Conservation (phyloP, 495 filamentous ascomycete species). For the Aspergillus coremiiformis region DNA sequence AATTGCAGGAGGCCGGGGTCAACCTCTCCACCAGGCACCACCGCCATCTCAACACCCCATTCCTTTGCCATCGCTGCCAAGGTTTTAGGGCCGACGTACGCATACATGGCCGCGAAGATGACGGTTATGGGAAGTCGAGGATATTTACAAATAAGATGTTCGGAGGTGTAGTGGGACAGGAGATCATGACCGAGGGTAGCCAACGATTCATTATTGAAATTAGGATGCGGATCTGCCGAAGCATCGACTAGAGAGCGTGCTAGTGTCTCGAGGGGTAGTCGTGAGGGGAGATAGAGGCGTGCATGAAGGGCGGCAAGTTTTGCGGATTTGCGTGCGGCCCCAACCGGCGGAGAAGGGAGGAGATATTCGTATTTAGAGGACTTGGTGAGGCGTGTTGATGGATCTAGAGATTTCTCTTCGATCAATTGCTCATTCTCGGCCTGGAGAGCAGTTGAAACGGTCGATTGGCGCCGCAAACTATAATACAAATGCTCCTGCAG, state of each 20-base stretch:
- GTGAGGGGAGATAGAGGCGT: slow-evolving; percentile 73
- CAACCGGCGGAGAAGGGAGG: slow-evolving; percentile 60
- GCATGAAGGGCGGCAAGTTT: slow-evolving; percentile 92
- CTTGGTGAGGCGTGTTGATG: slow-evolving; percentile 15
- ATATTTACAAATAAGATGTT: slow-evolving; percentile 78
- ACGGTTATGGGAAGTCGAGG: slow-evolving; percentile 82
- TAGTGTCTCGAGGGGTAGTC: slow-evolving; percentile 77
- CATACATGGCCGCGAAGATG: slow-evolving; percentile 73
- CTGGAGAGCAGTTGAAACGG: slow-evolving; percentile 27
- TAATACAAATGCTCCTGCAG: slow-evolving; percentile 39
- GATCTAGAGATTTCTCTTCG: slow-evolving; percentile 16
- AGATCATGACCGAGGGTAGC: slow-evolving; percentile 74
- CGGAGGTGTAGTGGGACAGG: slow-evolving; percentile 76
- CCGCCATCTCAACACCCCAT: slow-evolving; percentile 86
- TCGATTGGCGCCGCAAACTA: slow-evolving; percentile 33
- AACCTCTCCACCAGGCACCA: slow-evolving; percentile 79
- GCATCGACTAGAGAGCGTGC: slow-evolving; percentile 78
- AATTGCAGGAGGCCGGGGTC: slow-evolving; percentile 92
- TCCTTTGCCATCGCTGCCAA: slow-evolving; percentile 62
- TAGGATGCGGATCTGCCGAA: slow-evolving; percentile 66
- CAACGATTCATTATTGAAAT: slow-evolving; percentile 77
- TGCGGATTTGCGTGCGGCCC: slow-evolving; percentile 63
- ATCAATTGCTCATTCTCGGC: slow-evolving; percentile 16
- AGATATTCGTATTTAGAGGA: slow-evolving; percentile 29
- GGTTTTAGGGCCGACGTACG: slow-evolving; percentile 66